phyloP scores from a whole-genome alignment of 192 early-diverging fungal species.

The Podila horticola region DNA sequence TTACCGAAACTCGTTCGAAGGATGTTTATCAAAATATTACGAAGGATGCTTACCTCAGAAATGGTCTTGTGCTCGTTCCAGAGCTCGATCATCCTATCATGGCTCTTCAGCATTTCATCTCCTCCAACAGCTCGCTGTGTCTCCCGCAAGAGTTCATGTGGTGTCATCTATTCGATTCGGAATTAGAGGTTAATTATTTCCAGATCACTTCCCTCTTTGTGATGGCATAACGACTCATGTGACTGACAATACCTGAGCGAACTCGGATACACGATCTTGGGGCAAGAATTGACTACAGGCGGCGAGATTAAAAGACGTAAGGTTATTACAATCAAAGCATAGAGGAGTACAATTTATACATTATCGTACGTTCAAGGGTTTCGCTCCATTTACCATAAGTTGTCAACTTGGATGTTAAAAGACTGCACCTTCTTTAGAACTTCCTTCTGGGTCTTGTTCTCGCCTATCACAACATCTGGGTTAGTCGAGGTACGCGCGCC shows the following conservation, averaged over 20 bases:
- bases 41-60: slow-evolving; percentile 38
- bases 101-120: slow-evolving; percentile 69
- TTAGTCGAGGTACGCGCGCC: not conserved
- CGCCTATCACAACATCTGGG: slow-evolving; percentile 50
- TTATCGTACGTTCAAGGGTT: not conserved
- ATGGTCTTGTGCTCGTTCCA: slow-evolving; percentile 64
- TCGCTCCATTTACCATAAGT: slow-evolving; percentile 77
- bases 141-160: slow-evolving; percentile 79
- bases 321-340: not conserved
- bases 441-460: slow-evolving; percentile 66
- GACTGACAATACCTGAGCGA: slow-evolving; percentile 73
- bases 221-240: too few species aligned
- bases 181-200: not conserved
- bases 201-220: too few species aligned
- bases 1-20: not conserved
- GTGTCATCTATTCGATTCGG: slow-evolving; percentile 69
- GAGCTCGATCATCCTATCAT: slow-evolving; percentile 70
- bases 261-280: slow-evolving; percentile 94
- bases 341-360: not conserved
- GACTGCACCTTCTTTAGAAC: slow-evolving; percentile 68
- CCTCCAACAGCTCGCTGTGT: slow-evolving; percentile 89
- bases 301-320: not conserved
- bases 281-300: slow-evolving; percentile 89
- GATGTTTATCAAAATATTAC: not conserved
- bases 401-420: slow-evolving; percentile 93